Percentiles rank a stretch among this genome's conserved stretches.
phyloP scores from a whole-genome alignment of 441 rosid species.

The Populus hybrid region DNA sequence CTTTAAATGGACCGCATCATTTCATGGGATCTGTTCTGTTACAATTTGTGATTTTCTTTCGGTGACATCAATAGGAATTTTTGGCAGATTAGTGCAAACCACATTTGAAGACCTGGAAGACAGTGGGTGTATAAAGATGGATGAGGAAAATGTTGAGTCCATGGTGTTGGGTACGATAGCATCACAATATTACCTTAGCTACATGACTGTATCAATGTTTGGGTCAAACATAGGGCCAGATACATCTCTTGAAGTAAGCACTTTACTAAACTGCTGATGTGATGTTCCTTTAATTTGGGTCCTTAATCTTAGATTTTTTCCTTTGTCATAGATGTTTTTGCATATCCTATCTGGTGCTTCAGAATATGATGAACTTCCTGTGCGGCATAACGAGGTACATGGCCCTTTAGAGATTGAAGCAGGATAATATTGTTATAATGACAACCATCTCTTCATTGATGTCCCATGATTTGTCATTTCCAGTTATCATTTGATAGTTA shows the following conservation, averaged over 20 bases:
- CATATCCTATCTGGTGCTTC: conserved; percentile 88
- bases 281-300: conserved; percentile 6
- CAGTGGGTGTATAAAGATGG: conserved; percentile 88
- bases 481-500: neutral
- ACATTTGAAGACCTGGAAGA: conserved; percentile 99
- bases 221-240: conserved; percentile 95
- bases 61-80: conserved; percentile 7
- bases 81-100: conserved; percentile 77
- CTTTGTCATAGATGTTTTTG: conserved; percentile 60
- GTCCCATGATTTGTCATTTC: neutral
- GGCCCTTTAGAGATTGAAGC: neutral
- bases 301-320: conserved; percentile 15
- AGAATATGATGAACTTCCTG: conserved; percentile 95
- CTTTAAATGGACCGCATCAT: neutral
- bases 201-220: conserved; percentile 94
- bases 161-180: conserved; percentile 94
- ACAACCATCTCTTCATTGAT: neutral
- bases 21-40: conserved; percentile 5
- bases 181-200: conserved; percentile 96
- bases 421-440: neutral
- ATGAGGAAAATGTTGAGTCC: conserved; percentile 76
- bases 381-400: conserved; percentile 96
- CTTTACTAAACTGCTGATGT: neutral
- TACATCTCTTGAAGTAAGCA: conserved; percentile 89
- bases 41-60: conserved; percentile 4